A percentile compares a stretch with the other conserved stretches of the same genome.
Conservation (phyloP, 306 rosid genomes). For the Castanopsis chinensis region DNA sequence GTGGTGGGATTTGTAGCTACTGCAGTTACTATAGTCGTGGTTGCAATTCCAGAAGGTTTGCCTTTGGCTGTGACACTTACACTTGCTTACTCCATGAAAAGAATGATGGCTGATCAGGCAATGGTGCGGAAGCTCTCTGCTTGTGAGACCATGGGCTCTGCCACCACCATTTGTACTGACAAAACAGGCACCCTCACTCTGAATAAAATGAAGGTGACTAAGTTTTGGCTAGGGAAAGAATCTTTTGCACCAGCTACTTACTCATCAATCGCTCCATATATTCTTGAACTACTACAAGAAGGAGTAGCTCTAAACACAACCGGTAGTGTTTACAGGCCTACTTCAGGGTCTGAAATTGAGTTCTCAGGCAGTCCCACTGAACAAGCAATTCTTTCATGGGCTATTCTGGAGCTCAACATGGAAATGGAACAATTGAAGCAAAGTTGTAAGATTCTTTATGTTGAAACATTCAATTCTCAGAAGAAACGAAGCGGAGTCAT, state of each 20-base stretch:
- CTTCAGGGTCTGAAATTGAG: no score
- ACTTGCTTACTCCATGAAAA: conserved; percentile 50
- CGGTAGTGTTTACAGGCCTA: no score
- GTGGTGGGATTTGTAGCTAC: conserved; percentile 22
- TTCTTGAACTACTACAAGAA: no score
- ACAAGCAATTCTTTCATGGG: no score
- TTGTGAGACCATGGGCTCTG: conserved; percentile 44
- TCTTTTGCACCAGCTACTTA: not conserved
- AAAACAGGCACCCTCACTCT: conserved; percentile 42
- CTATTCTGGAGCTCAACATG: no score
- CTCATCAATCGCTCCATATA: no score
- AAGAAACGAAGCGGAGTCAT: no score
- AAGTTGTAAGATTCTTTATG: no score
- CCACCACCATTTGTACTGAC: conserved; percentile 40
- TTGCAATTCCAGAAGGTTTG: conserved; percentile 50
- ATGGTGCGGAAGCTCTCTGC: conserved; percentile 46
- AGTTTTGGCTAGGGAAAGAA: conserved; percentile 32
- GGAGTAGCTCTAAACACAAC: no score
- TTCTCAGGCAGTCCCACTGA: no score
- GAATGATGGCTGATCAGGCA: conserved; percentile 42
- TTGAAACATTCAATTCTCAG: no score
- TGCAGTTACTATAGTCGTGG: conserved; percentile 39
- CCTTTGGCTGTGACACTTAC: conserved; percentile 36
- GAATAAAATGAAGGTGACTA: conserved; percentile 41
- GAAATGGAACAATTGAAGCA: no score